phyloP scores from a whole-genome alignment of 305 asterid genomes.

The Ajuga reptans region DNA sequence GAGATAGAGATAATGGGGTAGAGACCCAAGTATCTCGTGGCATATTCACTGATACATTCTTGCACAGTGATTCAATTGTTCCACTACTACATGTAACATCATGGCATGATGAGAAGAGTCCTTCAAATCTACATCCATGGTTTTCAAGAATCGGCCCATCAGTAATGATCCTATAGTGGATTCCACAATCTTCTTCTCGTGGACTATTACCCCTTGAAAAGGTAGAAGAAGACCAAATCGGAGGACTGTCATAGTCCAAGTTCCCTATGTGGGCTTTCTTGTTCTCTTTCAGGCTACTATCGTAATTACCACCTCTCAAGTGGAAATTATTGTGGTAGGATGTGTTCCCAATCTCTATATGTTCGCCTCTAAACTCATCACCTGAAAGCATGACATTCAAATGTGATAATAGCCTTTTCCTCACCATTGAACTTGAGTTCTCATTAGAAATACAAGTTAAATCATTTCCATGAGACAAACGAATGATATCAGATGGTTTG shows the following conservation, averaged over 20 bases:
- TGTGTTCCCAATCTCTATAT: constrained; percentile 37
- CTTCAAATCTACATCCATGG: constrained; percentile 19
- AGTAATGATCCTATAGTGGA: constrained; percentile 31
- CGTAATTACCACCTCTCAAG: constrained; percentile 23
- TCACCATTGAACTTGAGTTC: constrained; percentile 38
- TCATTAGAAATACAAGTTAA: constrained; percentile 25
- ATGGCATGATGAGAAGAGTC: constrained; percentile 29
- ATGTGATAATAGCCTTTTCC: constrained; percentile 63
- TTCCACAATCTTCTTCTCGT: constrained; percentile 30
- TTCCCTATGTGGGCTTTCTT: constrained; percentile 53
- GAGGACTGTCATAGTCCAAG: constrained; percentile 30
- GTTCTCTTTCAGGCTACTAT: constrained; percentile 39
- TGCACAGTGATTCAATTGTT: constrained; percentile 22
- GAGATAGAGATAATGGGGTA: constrained; percentile 56
- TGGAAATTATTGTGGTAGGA: constrained; percentile 24
- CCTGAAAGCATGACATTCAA: constrained; percentile 44
- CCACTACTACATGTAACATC: constrained; percentile 23
- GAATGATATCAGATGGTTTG: constrained; percentile 25
- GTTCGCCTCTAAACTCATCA: constrained; percentile 41
- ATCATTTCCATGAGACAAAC: constrained; percentile 25
- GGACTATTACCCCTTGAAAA: constrained; percentile 26
- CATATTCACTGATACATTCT: constrained; percentile 27
- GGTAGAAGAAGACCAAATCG: constrained; percentile 29
- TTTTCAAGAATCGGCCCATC: constrained; percentile 49
- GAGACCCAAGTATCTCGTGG: constrained; percentile 31